These are phyloP conservation scores for Alternaria brassicae DNA, from an alignment of 2,329 filamentous ascomycete genomes.

Conservation along the genomic window DNA sequence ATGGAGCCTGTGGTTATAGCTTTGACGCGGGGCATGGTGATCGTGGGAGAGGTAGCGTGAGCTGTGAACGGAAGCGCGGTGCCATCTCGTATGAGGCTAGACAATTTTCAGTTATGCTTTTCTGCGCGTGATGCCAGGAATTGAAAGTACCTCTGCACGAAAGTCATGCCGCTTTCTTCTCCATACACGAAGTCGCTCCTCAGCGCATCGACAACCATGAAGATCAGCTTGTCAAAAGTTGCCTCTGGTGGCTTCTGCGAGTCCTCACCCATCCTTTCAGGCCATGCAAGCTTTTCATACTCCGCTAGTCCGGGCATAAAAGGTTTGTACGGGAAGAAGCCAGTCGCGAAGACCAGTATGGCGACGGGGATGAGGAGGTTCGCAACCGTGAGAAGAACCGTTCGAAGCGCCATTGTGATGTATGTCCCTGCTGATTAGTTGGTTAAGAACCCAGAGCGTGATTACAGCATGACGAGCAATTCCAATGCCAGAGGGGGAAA, in stretches of 20 bases:
- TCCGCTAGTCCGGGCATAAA: constrained; percentile 84
- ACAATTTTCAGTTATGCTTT: background rate
- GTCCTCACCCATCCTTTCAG: constrained; percentile 42
- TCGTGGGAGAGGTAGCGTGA: constrained; percentile 93
- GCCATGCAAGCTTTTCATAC: constrained; percentile 64
- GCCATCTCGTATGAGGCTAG: constrained; percentile 81
- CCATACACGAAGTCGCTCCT: constrained; percentile 91
- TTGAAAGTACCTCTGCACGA: constrained; percentile 76
- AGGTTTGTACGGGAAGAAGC: constrained; percentile 98
- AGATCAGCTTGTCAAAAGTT: constrained; percentile 87
- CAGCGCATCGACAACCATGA: constrained; percentile 97
- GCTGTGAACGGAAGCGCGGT: constrained; percentile 91
- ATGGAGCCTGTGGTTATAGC: constrained; percentile 97
- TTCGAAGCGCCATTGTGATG: constrained; percentile 34
- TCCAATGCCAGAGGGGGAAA: constrained; percentile 5
- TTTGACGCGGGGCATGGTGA: constrained; percentile 98
- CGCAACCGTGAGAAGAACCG: constrained; percentile 64
- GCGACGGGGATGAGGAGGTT: constrained; percentile 81
- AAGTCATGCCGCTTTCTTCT: constrained; percentile 79
- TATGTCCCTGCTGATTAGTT: constrained; percentile 5
- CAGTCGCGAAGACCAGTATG: constrained; percentile 74
- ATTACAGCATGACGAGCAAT: constrained; percentile 17
- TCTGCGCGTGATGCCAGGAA: background rate
- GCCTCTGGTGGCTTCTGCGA: constrained; percentile 61
- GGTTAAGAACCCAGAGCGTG: background rate